Evolutionary conservation across 2,329 filamentous ascomycete genomes (phyloP), one percentile per base, ranked within the genome.

Genomic region (Colletotrichum falcatum): DNA sequence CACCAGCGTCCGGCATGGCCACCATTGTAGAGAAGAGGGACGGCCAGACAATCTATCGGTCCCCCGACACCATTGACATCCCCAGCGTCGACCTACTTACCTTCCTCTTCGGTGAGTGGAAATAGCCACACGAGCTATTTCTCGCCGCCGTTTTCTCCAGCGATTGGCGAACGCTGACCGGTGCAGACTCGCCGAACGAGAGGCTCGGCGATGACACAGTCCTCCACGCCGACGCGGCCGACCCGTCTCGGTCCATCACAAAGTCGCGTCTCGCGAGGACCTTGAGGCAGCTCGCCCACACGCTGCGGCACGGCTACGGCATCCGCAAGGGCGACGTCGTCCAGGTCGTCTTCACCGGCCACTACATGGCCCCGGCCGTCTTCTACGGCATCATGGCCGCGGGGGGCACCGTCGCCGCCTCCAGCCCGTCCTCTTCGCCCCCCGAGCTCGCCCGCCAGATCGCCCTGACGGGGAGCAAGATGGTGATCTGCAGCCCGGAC

Each of bases 321-420:
- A 84, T 91, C 54, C 82, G 82, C 61, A 56, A 56, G 9, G 70
- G 70, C 18, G 86, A 89, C 73, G 84, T 90, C 5, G 85, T 90
- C 18, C 85, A 89, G 5, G 82, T 85, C 23, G 84, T 90, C 35
- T 88, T 86, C 0, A 84, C 85, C 0, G 89, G 89, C 2, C 86
- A 90, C 73, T 84, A 84, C 55, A 80, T 89, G 6, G 80, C 90
- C 0, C 84, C 87, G 0, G 81, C 84, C 16, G 73, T 88, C 1
- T 87, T 88, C 74, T 90, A 83, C 72, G 86, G 84, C 18, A 84
- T 89, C 62, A 81, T 91, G 55, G 88, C 86, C 4, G 87, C 88
- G 2, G 88, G 85, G 1, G 89, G 88, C 23, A 83, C 91, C 33
- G 90, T 88, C 74, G 87, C 86, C 8, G 85, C 87, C 6, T 87